phyloP scores from a whole-genome alignment of 805 yeast genomes.

The Hanseniaspora lindneri region DNA sequence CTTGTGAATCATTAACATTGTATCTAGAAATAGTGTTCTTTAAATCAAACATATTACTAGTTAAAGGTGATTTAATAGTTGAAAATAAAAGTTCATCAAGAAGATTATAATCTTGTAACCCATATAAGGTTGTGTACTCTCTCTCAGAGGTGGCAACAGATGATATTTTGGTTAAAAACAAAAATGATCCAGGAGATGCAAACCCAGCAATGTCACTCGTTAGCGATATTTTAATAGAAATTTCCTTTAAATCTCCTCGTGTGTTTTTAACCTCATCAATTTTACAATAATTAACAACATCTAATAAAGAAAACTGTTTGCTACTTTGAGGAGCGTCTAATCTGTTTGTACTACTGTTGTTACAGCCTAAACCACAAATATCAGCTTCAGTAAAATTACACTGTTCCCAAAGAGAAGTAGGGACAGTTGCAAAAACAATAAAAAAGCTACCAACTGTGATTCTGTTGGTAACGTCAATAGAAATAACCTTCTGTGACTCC shows the following conservation, averaged over 20 bases:
- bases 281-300: slow-evolving; percentile 43
- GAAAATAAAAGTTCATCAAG: slow-evolving; percentile 57
- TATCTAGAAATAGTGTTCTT: slow-evolving; percentile 37
- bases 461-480: slow-evolving; percentile 62
- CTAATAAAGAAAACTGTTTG: slow-evolving; percentile 31
- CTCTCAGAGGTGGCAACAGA: slow-evolving; percentile 88
- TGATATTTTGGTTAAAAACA: slow-evolving; percentile 63
- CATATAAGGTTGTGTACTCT: slow-evolving; percentile 75
- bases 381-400: slow-evolving; percentile 62
- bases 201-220: slow-evolving; percentile 36
- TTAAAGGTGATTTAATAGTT: too few relatives aligned
- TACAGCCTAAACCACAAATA: slow-evolving; percentile 36
- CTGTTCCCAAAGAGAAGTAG: slow-evolving; percentile 40
- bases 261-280: slow-evolving; percentile 59
- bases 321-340: slow-evolving; percentile 32
- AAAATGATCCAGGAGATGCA: slow-evolving; percentile 49
- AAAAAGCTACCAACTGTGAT: slow-evolving; percentile 75
- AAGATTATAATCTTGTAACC: slow-evolving; percentile 71
- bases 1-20: slow-evolving; percentile 77
- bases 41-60: slow-evolving; percentile 32
- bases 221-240: slow-evolving; percentile 56
- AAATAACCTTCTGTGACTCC: slow-evolving; percentile 45
- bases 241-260: slow-evolving; percentile 54
- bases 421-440: slow-evolving; percentile 69
- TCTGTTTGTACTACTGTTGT: slow-evolving; percentile 27